These are phyloP conservation scores for Entomortierella parvispora DNA, from an alignment of 192 early-diverging fungal species.

Conservation along the genomic window DNA sequence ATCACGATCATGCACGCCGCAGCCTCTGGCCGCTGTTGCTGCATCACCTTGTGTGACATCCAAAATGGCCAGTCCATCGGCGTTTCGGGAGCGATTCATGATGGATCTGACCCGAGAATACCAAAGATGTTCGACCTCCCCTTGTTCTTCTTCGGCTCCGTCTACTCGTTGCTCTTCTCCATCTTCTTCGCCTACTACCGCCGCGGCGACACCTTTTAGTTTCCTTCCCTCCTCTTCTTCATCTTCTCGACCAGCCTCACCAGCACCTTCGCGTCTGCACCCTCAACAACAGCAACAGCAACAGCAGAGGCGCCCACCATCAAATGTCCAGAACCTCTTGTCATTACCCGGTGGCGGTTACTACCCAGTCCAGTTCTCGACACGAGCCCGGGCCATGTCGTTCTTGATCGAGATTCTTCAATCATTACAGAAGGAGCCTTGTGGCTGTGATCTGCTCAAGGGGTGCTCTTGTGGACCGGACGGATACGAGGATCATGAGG, in stretches of 20 bases:
- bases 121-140: neutral
- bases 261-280: neutral
- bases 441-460: constrained; percentile 40
- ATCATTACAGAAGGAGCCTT: constrained; percentile 46
- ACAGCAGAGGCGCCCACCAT: no score
- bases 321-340: no score
- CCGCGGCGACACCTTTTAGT: neutral
- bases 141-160: neutral
- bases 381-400: constrained; percentile 41
- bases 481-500: constrained; percentile 46
- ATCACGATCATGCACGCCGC: neutral
- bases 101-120: constrained; percentile 35
- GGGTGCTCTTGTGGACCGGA: constrained; percentile 41
- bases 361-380: constrained; percentile 51
- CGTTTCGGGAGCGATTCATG: constrained; percentile 34
- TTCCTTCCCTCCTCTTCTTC: neutral
- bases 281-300: constrained; percentile 8
- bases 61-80: constrained; percentile 4
- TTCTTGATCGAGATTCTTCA: constrained; percentile 43
- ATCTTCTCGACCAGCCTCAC: neutral
- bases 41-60: neutral
- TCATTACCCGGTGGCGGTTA: neutral
- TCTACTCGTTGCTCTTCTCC: neutral
- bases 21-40: neutral
- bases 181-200: neutral